These are phyloP conservation scores for Leccinum pachyderme DNA, from an alignment of 1,284 basidiomycete species.

Conservation along the genomic window DNA sequence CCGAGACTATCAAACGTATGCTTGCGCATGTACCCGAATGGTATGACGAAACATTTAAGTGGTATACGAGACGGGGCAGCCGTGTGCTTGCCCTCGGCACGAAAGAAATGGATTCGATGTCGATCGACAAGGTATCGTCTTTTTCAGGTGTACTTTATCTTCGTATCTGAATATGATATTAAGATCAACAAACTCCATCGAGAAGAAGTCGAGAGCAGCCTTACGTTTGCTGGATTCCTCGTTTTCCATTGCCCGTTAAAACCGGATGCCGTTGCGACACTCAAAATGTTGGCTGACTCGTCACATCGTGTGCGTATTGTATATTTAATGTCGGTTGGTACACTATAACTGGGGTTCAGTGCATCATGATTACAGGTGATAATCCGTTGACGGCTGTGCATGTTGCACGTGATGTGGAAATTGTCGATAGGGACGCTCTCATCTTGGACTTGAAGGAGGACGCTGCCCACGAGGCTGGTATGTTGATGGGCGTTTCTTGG, in stretches of 20 bases:
- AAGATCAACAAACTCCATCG: conserved; percentile 85
- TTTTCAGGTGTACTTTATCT: not conserved
- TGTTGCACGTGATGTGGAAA: conserved; percentile 92
- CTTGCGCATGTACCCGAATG: conserved; percentile 66
- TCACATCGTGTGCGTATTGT: conserved; percentile 78
- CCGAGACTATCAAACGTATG: conserved; percentile 92
- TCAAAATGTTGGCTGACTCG: conserved; percentile 92
- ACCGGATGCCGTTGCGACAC: conserved; percentile 82
- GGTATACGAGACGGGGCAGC: conserved; percentile 87
- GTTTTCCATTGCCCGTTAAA: conserved; percentile 97
- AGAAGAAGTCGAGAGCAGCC: conserved; percentile 73
- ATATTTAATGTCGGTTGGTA: not conserved
- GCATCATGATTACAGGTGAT: conserved; percentile 97
- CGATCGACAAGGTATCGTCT: conserved; percentile 58
- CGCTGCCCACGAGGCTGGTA: conserved; percentile 63
- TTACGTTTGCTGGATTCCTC: conserved; percentile 87
- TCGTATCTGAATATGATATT: not conserved
- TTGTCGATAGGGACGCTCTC: conserved; percentile 89
- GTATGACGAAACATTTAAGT: conserved; percentile 93
- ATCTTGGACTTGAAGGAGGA: conserved; percentile 90
- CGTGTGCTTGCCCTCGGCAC: conserved; percentile 87
- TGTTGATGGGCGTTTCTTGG: conserved; percentile 22
- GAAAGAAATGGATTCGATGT: conserved; percentile 75
- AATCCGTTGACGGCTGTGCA: conserved; percentile 94
- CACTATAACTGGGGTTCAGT: conserved; percentile 45